Base-by-base conservation (phyloP, 805 yeast species). In the Priceomyces haplophilus region DNA sequence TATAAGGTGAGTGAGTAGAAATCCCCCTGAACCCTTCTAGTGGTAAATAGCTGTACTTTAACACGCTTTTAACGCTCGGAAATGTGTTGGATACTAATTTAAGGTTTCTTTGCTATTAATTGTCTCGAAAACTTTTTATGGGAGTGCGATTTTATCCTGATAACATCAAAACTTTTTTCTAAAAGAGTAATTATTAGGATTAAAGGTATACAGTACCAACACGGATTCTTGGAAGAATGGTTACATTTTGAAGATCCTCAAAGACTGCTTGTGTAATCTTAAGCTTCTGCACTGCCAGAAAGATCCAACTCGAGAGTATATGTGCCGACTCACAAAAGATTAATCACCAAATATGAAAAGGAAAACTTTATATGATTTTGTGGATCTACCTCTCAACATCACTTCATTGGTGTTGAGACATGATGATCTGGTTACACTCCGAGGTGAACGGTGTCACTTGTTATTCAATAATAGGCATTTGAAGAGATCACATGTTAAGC, bases 391-490 rank as follows among this genome's bases (percentile, higher is more conserved):
- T 12, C 32, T 18, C 7, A 23, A 29, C 15, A 8, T 12, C n/a
- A 25, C 34, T 17, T 29, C 15, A 16, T 15, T 44, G 12, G 18
- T 16, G 19, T 21, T 44, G 25, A 13, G 32, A 10, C 16, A 31
- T 36, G 43, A 24, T 6, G 11, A 32, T 3, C 15, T 12, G 4
- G 13, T 42, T 4, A 25, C 12, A 3, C 38, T 48, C 10, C 11
- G 8, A 2, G 43, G 39, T 32, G 43, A 50, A 34, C 13, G 33
- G 3, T 47, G 48, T 19, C 54, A 50, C 27, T 18, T 47, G 10
- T 19, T 48, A 19, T 50, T 48, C 20, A 10, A 30, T n/a, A 41
- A 34, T 23, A 34, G 34, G 19, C 35, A 34, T 11, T 32, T 25
- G 4, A 43, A 47, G 39, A 15, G 20, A 13, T 21, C 32, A n/a